phyloP scores from a whole-genome alignment of 371 early-diverging fungal genomes.

The Mucor mucedo region DNA sequence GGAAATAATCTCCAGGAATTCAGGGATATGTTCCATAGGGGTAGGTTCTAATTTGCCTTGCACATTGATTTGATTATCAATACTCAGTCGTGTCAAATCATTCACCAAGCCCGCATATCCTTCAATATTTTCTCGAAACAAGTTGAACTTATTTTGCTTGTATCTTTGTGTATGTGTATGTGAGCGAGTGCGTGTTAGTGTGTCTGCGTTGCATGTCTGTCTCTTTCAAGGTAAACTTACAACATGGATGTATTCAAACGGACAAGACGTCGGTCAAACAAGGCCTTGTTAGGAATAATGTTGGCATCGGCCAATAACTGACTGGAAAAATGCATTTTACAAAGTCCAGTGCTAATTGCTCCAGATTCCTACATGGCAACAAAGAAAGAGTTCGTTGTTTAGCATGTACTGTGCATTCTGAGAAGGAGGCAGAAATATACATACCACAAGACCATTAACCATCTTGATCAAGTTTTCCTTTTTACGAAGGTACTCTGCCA shows the following conservation, averaged over 20 bases:
- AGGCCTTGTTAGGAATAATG: conserved; percentile 49
- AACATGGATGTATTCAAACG: conserved; percentile 71
- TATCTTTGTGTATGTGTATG: conserved; percentile 48
- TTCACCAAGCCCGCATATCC: conserved; percentile 86
- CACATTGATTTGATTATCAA: conserved; percentile 35
- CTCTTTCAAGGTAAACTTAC: conserved; percentile 36
- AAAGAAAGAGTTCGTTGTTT: too few species aligned
- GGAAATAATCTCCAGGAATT: conserved; percentile 51
- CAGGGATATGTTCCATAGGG: conserved; percentile 41
- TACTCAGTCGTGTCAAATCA: conserved; percentile 56
- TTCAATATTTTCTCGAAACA: conserved; percentile 86
- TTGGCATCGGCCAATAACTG: conserved; percentile 58
- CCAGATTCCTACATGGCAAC: conserved; percentile 15
- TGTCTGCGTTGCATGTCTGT: too few species aligned
- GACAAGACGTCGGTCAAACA: conserved; percentile 62
- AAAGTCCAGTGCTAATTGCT: conserved; percentile 30
- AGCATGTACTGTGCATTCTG: too few species aligned
- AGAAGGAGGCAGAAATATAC: neutral
- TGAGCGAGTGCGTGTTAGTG: too few species aligned
- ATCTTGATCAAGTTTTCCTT: conserved; percentile 33
- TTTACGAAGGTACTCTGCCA: neutral
- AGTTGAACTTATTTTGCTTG: conserved; percentile 91
- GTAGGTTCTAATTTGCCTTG: conserved; percentile 36
- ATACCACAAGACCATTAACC: conserved; percentile 42
- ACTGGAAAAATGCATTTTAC: conserved; percentile 41